Percentiles rank a stretch among this genome's conserved stretches.
Evolutionary conservation across 129 eudicot genomes (phyloP).

Genomic region (Flaveria robusta): DNA sequence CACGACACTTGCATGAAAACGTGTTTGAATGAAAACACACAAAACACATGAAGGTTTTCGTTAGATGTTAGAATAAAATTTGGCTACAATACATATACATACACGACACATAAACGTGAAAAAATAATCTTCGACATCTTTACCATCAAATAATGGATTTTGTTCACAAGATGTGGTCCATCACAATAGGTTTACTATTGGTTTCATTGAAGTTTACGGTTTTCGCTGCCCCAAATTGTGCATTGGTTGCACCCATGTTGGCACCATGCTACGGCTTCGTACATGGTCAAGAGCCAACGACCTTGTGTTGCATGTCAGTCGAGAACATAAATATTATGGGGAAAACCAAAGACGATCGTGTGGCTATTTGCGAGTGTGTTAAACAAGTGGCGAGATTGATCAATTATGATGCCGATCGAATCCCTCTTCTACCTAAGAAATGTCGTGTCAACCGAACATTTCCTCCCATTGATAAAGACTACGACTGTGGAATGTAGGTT

Average conservation of each 20-base stretch:
- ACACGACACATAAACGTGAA: neutral
- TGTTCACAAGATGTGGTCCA: slow-evolving; percentile 10
- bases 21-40: slow-evolving; percentile 13
- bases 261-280: slow-evolving; percentile 31
- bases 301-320: slow-evolving; percentile 20
- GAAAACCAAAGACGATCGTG: slow-evolving; percentile 34
- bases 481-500: slow-evolving; percentile 29
- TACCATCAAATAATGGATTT: slow-evolving; percentile 16
- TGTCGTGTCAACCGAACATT: slow-evolving; percentile 26
- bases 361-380: slow-evolving; percentile 35
- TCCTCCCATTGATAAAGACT: slow-evolving; percentile 36
- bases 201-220: slow-evolving; percentile 23
- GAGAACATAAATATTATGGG: slow-evolving; percentile 22
- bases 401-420: slow-evolving; percentile 23
- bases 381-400: slow-evolving; percentile 21
- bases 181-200: slow-evolving; percentile 11
- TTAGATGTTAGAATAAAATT: slow-evolving; percentile 5
- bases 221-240: slow-evolving; percentile 27
- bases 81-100: neutral
- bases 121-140: neutral
- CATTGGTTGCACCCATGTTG: slow-evolving; percentile 20
- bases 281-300: slow-evolving; percentile 30
- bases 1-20: slow-evolving; percentile 9
- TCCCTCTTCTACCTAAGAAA: slow-evolving; percentile 32
- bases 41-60: slow-evolving; percentile 23